Evolutionary conservation across 2,329 filamentous ascomycete species (phyloP).

Genomic region (Colletotrichum trifolii): DNA sequence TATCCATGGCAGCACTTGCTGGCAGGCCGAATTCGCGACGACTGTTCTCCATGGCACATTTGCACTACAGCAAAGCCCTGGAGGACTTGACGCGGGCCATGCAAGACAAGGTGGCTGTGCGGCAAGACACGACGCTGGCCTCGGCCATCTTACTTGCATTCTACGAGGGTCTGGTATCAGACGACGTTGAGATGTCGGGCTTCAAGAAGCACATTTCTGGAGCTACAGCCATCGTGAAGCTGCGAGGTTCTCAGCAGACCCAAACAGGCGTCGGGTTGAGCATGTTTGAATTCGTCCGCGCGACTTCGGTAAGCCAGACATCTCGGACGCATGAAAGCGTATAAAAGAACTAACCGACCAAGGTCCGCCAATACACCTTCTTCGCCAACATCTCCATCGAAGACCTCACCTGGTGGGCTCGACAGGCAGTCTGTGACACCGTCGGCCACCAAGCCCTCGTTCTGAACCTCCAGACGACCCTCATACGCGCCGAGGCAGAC

Average conservation of each 20-base stretch:
- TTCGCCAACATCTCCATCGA: slow-evolving; percentile 38
- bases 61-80: slow-evolving; percentile 40
- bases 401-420: slow-evolving; percentile 41
- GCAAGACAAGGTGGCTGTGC: slow-evolving; percentile 36
- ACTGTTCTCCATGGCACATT: slow-evolving; percentile 37
- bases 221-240: slow-evolving; percentile 39
- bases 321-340: not conserved
- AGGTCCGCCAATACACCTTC: slow-evolving; percentile 42
- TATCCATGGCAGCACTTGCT: slow-evolving; percentile 39
- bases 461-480: slow-evolving; percentile 41
- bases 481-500: slow-evolving; percentile 41
- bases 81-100: slow-evolving; percentile 39
- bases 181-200: slow-evolving; percentile 35
- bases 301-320: slow-evolving; percentile 36
- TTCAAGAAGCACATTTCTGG: slow-evolving; percentile 41
- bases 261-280: slow-evolving; percentile 37
- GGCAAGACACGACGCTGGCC: slow-evolving; percentile 39
- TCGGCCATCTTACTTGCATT: slow-evolving; percentile 40
- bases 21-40: slow-evolving; percentile 39
- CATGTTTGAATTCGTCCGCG: slow-evolving; percentile 42
- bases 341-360: not conserved
- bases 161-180: slow-evolving; percentile 40
- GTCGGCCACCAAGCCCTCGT: slow-evolving; percentile 40
- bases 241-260: slow-evolving; percentile 36
- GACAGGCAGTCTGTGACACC: slow-evolving; percentile 38